Conservation (phyloP, 345 rosid species). For the Pistacia integerrima region DNA sequence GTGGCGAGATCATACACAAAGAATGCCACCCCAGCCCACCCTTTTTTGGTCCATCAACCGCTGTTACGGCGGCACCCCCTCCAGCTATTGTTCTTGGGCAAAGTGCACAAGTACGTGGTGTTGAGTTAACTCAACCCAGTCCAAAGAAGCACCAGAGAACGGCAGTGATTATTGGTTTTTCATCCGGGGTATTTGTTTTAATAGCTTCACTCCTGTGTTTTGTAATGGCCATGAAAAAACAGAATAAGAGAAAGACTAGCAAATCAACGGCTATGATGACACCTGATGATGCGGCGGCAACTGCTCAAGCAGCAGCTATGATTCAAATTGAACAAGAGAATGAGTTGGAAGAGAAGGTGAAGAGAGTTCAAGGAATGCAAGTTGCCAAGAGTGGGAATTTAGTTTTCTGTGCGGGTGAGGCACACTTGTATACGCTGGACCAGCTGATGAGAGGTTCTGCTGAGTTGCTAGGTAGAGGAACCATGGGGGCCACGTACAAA, state of each 20-base stretch:
- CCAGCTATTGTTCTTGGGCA: slow-evolving; percentile 46
- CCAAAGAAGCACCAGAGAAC: slow-evolving; percentile 40
- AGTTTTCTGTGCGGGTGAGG: slow-evolving; percentile 88
- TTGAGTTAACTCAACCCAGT: slow-evolving; percentile 33
- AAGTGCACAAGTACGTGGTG: slow-evolving; percentile 50
- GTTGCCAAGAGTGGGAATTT: slow-evolving; percentile 79
- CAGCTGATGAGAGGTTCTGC: slow-evolving; percentile 96
- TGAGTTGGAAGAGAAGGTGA: slow-evolving; percentile 83
- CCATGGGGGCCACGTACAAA: slow-evolving; percentile 80
- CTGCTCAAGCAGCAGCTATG: slow-evolving; percentile 55
- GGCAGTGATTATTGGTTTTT: slow-evolving; percentile 53
- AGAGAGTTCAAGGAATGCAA: slow-evolving; percentile 59
- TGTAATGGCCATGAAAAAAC: slow-evolving; percentile 49
- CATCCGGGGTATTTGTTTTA: slow-evolving; percentile 48
- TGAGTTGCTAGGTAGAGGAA: slow-evolving; percentile 87
- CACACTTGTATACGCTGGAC: slow-evolving; percentile 73
- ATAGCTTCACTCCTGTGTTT: slow-evolving; percentile 57
- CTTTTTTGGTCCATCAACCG: slow-evolving; percentile 55
- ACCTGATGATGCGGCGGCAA: slow-evolving; percentile 39
- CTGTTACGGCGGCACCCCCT: slow-evolving; percentile 40
- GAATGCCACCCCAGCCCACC: slow-evolving; percentile 66
- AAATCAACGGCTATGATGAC: slow-evolving; percentile 28
- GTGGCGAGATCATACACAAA: slow-evolving; percentile 86
- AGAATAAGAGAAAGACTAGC: slow-evolving; percentile 43
- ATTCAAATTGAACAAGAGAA: slow-evolving; percentile 72